Evolutionary conservation across 805 yeast species (phyloP), one percentile per base, ranked within the genome.

Genomic region (Ogataea minuta): DNA sequence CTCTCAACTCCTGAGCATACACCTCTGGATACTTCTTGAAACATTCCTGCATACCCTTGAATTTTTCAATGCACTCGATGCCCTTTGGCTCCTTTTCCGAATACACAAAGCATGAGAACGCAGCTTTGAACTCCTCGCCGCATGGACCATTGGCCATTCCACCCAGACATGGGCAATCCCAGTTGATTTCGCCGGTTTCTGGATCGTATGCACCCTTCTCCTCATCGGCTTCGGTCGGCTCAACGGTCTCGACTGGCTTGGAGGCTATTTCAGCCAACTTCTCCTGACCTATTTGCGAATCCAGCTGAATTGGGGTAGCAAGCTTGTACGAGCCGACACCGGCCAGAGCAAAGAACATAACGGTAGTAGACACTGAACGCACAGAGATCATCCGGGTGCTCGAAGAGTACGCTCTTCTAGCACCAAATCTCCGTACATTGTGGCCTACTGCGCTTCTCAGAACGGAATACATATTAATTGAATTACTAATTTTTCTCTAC

Each of bases 81-180:
- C 99, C 99, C 71, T 91, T 91, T 60, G 98, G 97, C 61, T 91
- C 98, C 43, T 83, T 82, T 56, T 83, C 87, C 6, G 97, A 89
- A 70, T 84, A 89, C 29, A 93, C 91, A 59, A 93, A 93, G 63
- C 99, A 93, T 8, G 95, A 74, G 63, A 93, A 93, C 0, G 99
- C 98, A 37, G 77, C 88, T 67, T 86, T 88, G 72, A 88, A 88
- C 67, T 89, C 95, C 54, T 81, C 90, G 42, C 99, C 99, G 68
- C 99, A 93, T 40, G 99, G 98, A 0, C 99, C 99, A 50, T 90
- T 74, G 23, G 99, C 98, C 97, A 93, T 88, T 28, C 99, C 99
- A 23, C 98, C 99, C 34, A 93, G 71, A 65, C 98, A 91, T n/a
- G 99, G 98, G 64, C 99, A 93, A 60, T 93, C 98, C 99, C 99